phyloP scores from a whole-genome alignment of 2,329 filamentous ascomycete species.

The Ophioceras dolichostomum region DNA sequence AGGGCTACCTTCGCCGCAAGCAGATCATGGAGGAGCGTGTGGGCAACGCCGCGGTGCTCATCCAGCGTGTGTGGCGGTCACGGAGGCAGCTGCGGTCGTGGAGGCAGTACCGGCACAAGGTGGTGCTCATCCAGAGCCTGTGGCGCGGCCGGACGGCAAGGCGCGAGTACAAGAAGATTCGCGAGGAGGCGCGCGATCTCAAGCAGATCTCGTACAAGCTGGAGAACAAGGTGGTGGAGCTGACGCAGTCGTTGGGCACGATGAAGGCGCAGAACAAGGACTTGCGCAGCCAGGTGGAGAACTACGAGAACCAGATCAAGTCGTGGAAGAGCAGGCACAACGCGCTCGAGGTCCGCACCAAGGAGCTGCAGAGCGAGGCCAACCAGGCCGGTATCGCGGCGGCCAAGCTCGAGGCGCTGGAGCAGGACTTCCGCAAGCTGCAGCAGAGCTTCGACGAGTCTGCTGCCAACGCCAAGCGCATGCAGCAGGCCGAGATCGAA shows the following conservation, averaged over 20 bases:
- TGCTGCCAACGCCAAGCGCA: slow-evolving; percentile 75
- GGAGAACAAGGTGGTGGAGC: slow-evolving; percentile 98
- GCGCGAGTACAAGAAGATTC: slow-evolving; percentile 74
- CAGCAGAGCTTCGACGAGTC: slow-evolving; percentile 86
- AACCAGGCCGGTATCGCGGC: slow-evolving; percentile 96
- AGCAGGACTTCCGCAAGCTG: slow-evolving; percentile 89
- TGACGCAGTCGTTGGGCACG: slow-evolving; percentile 84
- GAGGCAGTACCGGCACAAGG: slow-evolving; percentile 81
- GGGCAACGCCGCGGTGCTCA: slow-evolving; percentile 80
- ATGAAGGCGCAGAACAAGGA: slow-evolving; percentile 93
- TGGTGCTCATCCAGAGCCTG: slow-evolving; percentile 80
- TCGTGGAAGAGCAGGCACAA: slow-evolving; percentile 92
- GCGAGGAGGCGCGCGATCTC: slow-evolving; percentile 92
- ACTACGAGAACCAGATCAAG: slow-evolving; percentile 91
- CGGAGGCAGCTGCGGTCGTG: slow-evolving; percentile 67
- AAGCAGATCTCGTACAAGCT: slow-evolving; percentile 99
- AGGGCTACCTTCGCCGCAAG: slow-evolving; percentile 83
- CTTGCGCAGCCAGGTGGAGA: slow-evolving; percentile 78
- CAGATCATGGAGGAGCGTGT: slow-evolving; percentile 89
- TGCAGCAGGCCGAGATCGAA: slow-evolving; percentile 87
- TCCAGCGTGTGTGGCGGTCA: slow-evolving; percentile 83
- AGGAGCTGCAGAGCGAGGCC: slow-evolving; percentile 90
- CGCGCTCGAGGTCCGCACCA: slow-evolving; percentile 75
- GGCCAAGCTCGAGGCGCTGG: slow-evolving; percentile 79
- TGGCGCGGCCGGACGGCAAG: slow-evolving; percentile 81